Percentiles rank a stretch among this genome's conserved stretches.
Evolutionary conservation across 2,329 filamentous ascomycete genomes (phyloP).

Genomic region (Verticillium albo-atrum): DNA sequence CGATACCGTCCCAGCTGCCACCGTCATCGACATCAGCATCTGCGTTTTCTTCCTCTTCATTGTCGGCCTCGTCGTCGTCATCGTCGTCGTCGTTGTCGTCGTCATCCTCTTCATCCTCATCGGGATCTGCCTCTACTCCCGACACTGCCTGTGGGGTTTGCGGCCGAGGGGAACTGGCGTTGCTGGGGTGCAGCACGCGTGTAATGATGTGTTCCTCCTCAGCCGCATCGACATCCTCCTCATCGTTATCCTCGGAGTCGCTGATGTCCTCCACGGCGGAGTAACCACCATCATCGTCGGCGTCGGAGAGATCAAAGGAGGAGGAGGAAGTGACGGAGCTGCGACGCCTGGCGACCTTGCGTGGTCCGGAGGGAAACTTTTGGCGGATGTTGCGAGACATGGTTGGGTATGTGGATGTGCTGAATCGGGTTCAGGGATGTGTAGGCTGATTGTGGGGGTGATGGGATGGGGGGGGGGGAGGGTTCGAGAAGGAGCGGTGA

Average conservation of each 20-base stretch:
- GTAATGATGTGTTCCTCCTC: slow-evolving; percentile 72
- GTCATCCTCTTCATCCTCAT: slow-evolving; percentile 28
- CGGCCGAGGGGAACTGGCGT: slow-evolving; percentile 47
- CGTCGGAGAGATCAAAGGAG: slow-evolving; percentile 57
- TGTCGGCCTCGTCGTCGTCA: slow-evolving; percentile 32
- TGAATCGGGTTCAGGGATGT: background rate
- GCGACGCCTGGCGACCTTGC: slow-evolving; percentile 42
- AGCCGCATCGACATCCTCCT: slow-evolving; percentile 70
- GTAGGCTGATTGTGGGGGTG: background rate
- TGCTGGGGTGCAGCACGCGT: slow-evolving; percentile 32
- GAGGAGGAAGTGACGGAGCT: slow-evolving; percentile 44
- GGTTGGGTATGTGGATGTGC: slow-evolving; percentile 12
- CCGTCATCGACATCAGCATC: slow-evolving; percentile 35
- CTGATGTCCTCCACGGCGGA: slow-evolving; percentile 75
- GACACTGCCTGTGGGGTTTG: slow-evolving; percentile 14
- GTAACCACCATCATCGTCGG: slow-evolving; percentile 69
- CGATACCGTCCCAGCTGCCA: slow-evolving; percentile 53
- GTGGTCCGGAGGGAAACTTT: slow-evolving; percentile 37
- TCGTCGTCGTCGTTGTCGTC: slow-evolving; percentile 35
- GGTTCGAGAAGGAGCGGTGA: background rate
- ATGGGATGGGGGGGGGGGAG: background rate
- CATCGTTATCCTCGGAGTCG: slow-evolving; percentile 72
- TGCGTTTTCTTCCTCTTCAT: slow-evolving; percentile 31
- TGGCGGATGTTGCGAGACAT: slow-evolving; percentile 53
- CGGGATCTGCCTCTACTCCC: slow-evolving; percentile 28